Evolutionary conservation across 495 filamentous ascomycete genomes (phyloP).

Genomic region (Hypoxylon cercidicola): DNA sequence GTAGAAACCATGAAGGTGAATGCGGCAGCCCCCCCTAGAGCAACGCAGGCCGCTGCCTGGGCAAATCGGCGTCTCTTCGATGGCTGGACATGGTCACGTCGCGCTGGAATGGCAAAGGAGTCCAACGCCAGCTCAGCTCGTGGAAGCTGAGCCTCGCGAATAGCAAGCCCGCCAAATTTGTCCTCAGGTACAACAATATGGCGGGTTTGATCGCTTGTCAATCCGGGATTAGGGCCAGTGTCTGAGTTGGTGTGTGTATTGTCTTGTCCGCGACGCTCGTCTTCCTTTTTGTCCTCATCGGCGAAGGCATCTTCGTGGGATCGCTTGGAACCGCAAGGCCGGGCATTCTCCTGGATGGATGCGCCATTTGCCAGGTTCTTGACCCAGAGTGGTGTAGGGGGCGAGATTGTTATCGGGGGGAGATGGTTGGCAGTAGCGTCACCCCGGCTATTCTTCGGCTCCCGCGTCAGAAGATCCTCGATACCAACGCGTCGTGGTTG

Average conservation of each 20-base stretch:
- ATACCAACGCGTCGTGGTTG: conserved; percentile 35
- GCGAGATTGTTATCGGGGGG: background rate
- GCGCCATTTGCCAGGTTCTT: background rate
- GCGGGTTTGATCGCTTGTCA: background rate
- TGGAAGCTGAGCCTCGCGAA: background rate
- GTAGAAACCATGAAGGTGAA: conserved; percentile 50
- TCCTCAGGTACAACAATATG: no score
- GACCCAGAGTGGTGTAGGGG: background rate
- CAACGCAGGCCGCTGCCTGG: conserved; percentile 46
- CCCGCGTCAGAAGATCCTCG: conserved; percentile 37
- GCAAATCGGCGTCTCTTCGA: conserved; percentile 46
- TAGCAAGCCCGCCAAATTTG: background rate
- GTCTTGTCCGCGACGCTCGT: background rate
- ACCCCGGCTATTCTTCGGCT: conserved; percentile 9
- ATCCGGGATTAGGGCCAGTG: background rate
- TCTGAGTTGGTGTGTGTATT: background rate
- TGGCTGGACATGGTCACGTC: conserved; percentile 25
- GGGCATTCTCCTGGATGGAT: background rate
- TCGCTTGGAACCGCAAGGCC: conserved; percentile 18
- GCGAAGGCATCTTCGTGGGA: conserved; percentile 31
- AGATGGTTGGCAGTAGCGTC: background rate
- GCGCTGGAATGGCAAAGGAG: conserved; percentile 1
- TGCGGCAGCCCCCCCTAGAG: conserved; percentile 45
- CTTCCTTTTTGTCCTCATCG: background rate
- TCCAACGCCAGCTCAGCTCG: background rate